Evolutionary conservation across 108 stramenopile species (phyloP).

Genomic region (Skeletonema grethae): DNA sequence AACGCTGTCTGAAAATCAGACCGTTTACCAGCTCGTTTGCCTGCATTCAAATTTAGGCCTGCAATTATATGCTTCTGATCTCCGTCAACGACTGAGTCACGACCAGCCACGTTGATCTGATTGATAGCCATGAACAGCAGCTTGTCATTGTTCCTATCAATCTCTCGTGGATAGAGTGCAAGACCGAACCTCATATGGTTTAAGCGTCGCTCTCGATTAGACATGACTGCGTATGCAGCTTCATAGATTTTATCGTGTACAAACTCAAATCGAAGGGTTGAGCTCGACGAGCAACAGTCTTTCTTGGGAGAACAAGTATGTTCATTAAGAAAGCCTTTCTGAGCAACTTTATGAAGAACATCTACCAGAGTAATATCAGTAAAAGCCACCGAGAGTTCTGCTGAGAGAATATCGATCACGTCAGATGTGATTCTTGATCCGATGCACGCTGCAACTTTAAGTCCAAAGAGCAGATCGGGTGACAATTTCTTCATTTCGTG

Average conservation of each 20-base stretch:
- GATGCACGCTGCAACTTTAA: slow-evolving; percentile 35
- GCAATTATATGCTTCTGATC: slow-evolving; percentile 23
- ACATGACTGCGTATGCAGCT: slow-evolving; percentile 34
- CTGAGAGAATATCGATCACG: slow-evolving; percentile 5
- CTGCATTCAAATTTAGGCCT: slow-evolving; percentile 30
- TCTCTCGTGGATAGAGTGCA: slow-evolving; percentile 6
- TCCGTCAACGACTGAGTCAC: slow-evolving; percentile 1
- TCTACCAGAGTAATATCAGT: neutral
- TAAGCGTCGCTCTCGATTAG: slow-evolving; percentile 5
- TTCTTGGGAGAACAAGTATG: neutral
- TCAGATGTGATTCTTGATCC: slow-evolving; percentile 21
- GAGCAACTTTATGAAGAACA: neutral
- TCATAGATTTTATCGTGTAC: slow-evolving; percentile 41
- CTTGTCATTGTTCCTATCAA: slow-evolving; percentile 12
- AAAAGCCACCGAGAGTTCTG: neutral
- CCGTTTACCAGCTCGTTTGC: slow-evolving; percentile 10
- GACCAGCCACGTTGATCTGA: slow-evolving; percentile 31
- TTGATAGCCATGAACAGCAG: slow-evolving; percentile 32
- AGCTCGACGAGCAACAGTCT: neutral
- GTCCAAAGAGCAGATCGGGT: slow-evolving; percentile 9
- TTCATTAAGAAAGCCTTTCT: neutral
- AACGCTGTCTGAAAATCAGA: slow-evolving; percentile 22
- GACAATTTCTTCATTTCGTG: slow-evolving; percentile 21
- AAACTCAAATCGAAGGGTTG: slow-evolving; percentile 10
- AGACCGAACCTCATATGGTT: slow-evolving; percentile 24